Base-by-base conservation (phyloP, 148 eudicot genomes). In the Linanthus parryae region DNA sequence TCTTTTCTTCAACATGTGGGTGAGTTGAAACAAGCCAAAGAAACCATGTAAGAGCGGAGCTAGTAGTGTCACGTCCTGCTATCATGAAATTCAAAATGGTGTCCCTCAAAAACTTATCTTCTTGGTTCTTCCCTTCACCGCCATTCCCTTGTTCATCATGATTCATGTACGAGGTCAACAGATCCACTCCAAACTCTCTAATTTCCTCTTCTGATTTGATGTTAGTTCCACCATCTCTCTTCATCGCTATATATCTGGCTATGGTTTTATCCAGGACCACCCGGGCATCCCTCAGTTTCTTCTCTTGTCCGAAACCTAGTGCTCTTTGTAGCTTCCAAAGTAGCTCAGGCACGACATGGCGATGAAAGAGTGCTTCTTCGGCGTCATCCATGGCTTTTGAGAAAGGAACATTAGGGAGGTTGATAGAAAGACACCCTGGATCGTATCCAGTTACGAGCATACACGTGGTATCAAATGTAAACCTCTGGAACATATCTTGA, bases 401-500 rank as follows among this genome's bases (percentile, higher is more conserved):
- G 40, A 62, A 40, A 2, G 86, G 73, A 34, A 64, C 66, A 3
- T 59, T 37, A 4, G 76, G 76, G 2, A 79, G 47, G 22, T 77
- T 72, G 4, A 62, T 15, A 0, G 70, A 64, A n/a, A 76, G 35
- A 19, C 78, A 63, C 8, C 65, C 58, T 0, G 82, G 78, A 47
- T 83, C 83, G 22, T 68, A 28, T 0, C 82, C 78, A 8, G 45
- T 42, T n/a, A 42, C 21, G 2, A 42, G 45, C 7, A 6, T 42
- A 16, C 45, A 42, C 2, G 45, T 42, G 3, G 45, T 16, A 21
- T 79, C 85, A 34, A 82, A 75, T 14, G 79, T 70, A 46, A 72
- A 61, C 57, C 89, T 79, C 36, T 65, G 69, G 30, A 83, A 76
- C 64, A 82, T 51, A 33, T 82, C 77, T 49, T 82, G 79, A 30